A percentile compares a stretch with the other conserved stretches of the same genome.
phyloP scores from a whole-genome alignment of 495 filamentous ascomycete species.

The Pyrenula aspistea region DNA sequence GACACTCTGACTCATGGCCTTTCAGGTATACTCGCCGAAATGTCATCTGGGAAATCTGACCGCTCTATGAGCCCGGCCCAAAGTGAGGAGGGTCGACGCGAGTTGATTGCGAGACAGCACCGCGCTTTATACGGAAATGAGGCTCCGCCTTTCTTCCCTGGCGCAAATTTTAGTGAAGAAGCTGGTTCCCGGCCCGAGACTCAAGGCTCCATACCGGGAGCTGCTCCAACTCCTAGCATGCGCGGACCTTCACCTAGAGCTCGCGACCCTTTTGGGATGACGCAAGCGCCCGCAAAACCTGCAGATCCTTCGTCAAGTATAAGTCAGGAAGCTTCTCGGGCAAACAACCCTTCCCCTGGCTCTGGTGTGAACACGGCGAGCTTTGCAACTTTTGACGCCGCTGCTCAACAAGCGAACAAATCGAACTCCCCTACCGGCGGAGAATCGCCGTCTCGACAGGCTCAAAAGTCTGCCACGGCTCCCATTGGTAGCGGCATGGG shows the following conservation, averaged over 20 bases:
- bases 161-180: conserved; percentile 52
- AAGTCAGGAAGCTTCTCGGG: conserved; percentile 59
- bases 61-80: conserved; percentile 86
- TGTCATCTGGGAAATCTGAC: conserved; percentile 75
- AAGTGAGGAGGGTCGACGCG: conserved; percentile 92
- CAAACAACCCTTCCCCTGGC: conserved; percentile 75
- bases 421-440: conserved; percentile 82
- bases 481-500: conserved; percentile 59
- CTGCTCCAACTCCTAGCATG: conserved; percentile 28
- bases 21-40: conserved; percentile 67
- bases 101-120: conserved; percentile 90
- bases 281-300: conserved; percentile 17
- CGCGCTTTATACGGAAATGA: conserved; percentile 80
- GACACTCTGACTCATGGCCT: background rate
- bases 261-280: conserved; percentile 49
- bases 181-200: conserved; percentile 43
- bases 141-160: conserved; percentile 45
- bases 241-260: conserved; percentile 48
- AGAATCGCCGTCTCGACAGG: conserved; percentile 70
- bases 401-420: conserved; percentile 67
- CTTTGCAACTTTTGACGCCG: conserved; percentile 45
- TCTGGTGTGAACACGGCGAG: conserved; percentile 51
- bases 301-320: conserved; percentile 18
- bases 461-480: conserved; percentile 37
- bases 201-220: conserved; percentile 40